A percentile compares a stretch with the other conserved stretches of the same genome.
phyloP scores from a whole-genome alignment of 1,139 yeast species.

The Hemisphaericaspora lyxosophila region DNA sequence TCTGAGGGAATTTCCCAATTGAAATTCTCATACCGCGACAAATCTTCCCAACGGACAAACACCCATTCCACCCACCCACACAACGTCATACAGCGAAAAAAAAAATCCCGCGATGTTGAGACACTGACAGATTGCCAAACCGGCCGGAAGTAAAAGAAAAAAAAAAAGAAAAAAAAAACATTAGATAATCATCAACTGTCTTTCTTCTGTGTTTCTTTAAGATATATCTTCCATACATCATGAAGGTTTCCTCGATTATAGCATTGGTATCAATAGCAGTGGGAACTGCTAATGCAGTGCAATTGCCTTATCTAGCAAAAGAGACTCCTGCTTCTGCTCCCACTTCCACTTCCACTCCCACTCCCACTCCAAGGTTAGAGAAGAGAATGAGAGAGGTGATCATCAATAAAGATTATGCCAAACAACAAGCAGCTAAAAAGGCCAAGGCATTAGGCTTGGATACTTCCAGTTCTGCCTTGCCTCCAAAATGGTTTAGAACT shows the following conservation, averaged over 20 bases:
- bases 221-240: background rate
- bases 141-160: background rate
- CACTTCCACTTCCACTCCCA: conserved; percentile 11
- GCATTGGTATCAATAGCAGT: conserved; percentile 9
- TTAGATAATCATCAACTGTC: background rate
- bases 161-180: background rate
- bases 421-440: conserved; percentile 21
- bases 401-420: conserved; percentile 41
- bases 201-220: background rate
- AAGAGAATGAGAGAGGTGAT: conserved; percentile 40
- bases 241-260: conserved; percentile 13
- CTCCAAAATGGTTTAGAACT: conserved; percentile 75
- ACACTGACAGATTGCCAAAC: background rate
- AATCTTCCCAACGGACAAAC: too few relatives aligned
- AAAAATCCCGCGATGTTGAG: conserved; percentile 4
- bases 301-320: conserved; percentile 12
- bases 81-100: background rate
- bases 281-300: conserved; percentile 12
- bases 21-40: too few relatives aligned
- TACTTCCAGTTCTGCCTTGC: conserved; percentile 19
- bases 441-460: conserved; percentile 10
- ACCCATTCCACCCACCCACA: too few relatives aligned
- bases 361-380: conserved; percentile 14
- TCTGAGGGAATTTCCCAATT: too few relatives aligned
- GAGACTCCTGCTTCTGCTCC: conserved; percentile 12